phyloP scores from a whole-genome alignment of 2,329 filamentous ascomycete species.

The Calonectria fujianensis region DNA sequence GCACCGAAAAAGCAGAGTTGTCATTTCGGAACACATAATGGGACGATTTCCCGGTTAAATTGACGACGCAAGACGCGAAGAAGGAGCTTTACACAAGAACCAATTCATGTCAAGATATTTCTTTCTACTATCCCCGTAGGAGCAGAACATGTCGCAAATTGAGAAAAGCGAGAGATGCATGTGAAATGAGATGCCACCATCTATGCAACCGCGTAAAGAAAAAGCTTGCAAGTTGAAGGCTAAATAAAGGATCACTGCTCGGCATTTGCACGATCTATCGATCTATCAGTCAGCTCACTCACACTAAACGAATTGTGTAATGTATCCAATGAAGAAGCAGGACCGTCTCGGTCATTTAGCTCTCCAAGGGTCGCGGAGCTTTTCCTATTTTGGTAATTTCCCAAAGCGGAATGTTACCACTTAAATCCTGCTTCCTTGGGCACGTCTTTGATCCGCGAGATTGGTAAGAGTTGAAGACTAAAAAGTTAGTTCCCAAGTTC shows the following conservation, averaged over 20 bases:
- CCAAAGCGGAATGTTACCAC: not conserved
- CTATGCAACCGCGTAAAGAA: not conserved
- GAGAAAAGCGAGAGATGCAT: not conserved
- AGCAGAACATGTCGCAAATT: not conserved
- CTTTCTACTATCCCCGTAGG: not conserved
- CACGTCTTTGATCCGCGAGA: not conserved
- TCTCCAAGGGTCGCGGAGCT: not conserved
- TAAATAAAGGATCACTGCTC: not conserved
- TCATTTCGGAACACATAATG: constrained; percentile 5
- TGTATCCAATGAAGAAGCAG: not conserved
- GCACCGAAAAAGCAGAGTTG: constrained; percentile 2
- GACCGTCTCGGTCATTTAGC: not conserved
- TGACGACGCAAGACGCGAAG: too few species aligned
- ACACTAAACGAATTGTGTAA: constrained; percentile 7
- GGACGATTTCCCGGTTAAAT: not conserved
- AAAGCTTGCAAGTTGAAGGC: not conserved
- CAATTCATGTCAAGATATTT: too few species aligned
- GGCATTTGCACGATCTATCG: not conserved
- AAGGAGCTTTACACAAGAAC: not conserved
- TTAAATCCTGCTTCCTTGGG: not conserved
- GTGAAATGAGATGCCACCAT: not conserved
- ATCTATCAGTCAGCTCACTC: not conserved
- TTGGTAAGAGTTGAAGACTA: not conserved
- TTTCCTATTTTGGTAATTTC: constrained; percentile 5
- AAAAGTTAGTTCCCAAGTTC: not conserved